These are phyloP conservation scores for Geotrichum macrosporum DNA, from an alignment of 1,139 yeast species.

Conservation along the genomic window DNA sequence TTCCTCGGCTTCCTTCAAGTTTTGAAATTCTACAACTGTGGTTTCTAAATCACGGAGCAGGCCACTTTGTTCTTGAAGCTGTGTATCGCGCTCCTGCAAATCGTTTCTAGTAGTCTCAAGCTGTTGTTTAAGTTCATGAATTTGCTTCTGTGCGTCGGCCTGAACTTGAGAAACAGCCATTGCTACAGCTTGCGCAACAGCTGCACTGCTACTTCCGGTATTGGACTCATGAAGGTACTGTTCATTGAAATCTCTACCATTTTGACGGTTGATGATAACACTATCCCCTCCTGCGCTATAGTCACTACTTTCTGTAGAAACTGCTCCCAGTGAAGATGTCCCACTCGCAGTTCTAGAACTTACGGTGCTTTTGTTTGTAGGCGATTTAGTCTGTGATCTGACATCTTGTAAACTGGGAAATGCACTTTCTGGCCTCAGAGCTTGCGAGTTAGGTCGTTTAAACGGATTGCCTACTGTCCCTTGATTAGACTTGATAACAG, in stretches of 20 bases:
- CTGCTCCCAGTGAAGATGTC: conserved; percentile 9
- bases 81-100: conserved; percentile 29
- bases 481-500: background rate
- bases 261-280: conserved; percentile 6
- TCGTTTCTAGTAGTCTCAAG: conserved; percentile 24
- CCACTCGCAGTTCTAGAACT: conserved; percentile 5
- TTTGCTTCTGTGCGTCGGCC: conserved; percentile 18
- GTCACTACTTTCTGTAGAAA: conserved; percentile 9
- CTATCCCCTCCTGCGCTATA: conserved; percentile 16
- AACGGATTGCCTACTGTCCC: conserved; percentile 5
- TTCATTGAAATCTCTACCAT: background rate
- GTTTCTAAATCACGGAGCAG: conserved; percentile 33
- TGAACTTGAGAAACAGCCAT: conserved; percentile 17
- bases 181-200: conserved; percentile 16
- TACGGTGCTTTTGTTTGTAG: background rate
- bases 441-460: conserved; percentile 3
- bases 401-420: conserved; percentile 13
- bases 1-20: conserved; percentile 18
- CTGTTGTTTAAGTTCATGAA: conserved; percentile 21
- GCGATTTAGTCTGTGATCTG: background rate
- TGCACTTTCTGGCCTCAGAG: conserved; percentile 5
- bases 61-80: conserved; percentile 31
- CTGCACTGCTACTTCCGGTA: conserved; percentile 10
- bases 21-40: conserved; percentile 34
- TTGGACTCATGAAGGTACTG: no score